Conservation (phyloP, 331 rosid species). For the Saraca asoca region DNA sequence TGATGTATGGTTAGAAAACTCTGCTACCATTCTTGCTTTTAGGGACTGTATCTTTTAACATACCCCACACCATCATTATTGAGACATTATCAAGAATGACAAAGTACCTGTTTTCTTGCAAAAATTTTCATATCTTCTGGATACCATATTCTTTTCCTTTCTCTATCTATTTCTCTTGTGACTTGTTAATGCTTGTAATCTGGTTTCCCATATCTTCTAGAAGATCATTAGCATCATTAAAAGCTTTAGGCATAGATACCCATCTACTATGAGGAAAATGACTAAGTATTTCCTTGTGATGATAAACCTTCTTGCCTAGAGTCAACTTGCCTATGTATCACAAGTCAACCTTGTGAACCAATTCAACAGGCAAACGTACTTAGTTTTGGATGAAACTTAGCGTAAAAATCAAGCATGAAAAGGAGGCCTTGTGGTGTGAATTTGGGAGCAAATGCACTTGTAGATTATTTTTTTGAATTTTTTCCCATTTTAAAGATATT, state of each 20-base stretch:
- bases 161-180: background rate
- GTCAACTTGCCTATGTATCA: constrained; percentile 35
- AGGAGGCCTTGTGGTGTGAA: no score
- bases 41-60: background rate
- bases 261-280: background rate
- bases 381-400: no score
- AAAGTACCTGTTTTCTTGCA: background rate
- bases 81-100: constrained; percentile 19
- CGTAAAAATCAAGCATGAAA: no score
- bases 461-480: no score
- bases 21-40: background rate
- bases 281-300: background rate
- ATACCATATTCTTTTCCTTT: background rate
- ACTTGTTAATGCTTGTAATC: background rate
- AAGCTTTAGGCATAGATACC: background rate
- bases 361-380: no score
- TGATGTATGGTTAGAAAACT: no score
- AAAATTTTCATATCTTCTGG: background rate
- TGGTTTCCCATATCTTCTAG: background rate
- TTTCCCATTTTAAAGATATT: no score
- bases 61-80: background rate
- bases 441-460: no score
- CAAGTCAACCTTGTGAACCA: no score
- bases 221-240: background rate
- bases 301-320: constrained; percentile 21